These are phyloP conservation scores for Aristolochia contorta DNA, from an alignment of 164 flowering plant genomes.

Conservation along the genomic window DNA sequence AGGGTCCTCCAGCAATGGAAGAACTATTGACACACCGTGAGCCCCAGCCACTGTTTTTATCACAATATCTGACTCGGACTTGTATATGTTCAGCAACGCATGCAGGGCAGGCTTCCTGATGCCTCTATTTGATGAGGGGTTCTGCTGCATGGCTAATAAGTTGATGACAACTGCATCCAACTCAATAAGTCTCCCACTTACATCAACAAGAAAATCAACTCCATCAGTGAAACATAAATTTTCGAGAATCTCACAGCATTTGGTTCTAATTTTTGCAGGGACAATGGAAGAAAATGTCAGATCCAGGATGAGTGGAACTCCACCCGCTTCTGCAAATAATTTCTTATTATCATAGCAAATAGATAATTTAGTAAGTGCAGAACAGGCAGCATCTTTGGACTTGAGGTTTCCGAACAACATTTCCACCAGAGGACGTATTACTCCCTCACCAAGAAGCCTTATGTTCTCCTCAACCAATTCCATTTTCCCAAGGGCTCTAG, in stretches of 20 bases:
- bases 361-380: slow-evolving; percentile 41
- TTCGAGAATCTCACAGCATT: slow-evolving; percentile 44
- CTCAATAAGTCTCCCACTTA: slow-evolving; percentile 31
- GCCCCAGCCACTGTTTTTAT: slow-evolving; percentile 39
- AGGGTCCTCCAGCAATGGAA: slow-evolving; percentile 51
- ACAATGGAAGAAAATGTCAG: slow-evolving; percentile 31
- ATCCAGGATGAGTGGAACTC: slow-evolving; percentile 36
- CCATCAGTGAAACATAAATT: slow-evolving; percentile 48
- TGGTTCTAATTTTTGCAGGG: slow-evolving; percentile 25
- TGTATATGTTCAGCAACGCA: slow-evolving; percentile 44
- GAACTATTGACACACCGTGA: slow-evolving; percentile 39
- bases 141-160: slow-evolving; percentile 38
- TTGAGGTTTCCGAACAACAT: slow-evolving; percentile 43
- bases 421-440: slow-evolving; percentile 45
- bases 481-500: slow-evolving; percentile 30
- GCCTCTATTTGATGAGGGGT: slow-evolving; percentile 17
- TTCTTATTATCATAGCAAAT: slow-evolving; percentile 37
- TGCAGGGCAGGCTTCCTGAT: slow-evolving; percentile 37
- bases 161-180: slow-evolving; percentile 27
- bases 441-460: slow-evolving; percentile 49
- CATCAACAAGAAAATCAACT: slow-evolving; percentile 41
- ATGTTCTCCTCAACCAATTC: slow-evolving; percentile 37
- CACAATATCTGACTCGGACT: slow-evolving; percentile 33
- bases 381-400: slow-evolving; percentile 34
- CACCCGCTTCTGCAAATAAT: slow-evolving; percentile 43